These are phyloP conservation scores for Agrostemma githago DNA, from an alignment of 148 eudicot species.

Conservation along the genomic window DNA sequence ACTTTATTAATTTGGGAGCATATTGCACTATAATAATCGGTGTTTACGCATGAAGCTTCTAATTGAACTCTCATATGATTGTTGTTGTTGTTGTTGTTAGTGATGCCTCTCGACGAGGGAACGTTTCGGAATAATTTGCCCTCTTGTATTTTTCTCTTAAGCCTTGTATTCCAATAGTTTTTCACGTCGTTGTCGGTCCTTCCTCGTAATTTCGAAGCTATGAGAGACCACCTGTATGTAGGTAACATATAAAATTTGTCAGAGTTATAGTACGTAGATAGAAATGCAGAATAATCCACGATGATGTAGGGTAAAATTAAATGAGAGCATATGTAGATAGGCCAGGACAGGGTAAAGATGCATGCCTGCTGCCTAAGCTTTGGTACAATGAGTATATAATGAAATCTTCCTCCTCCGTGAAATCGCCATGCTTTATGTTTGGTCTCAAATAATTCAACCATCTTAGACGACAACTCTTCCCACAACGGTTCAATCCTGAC, in stretches of 20 bases:
- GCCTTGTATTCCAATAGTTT: conserved; percentile 50
- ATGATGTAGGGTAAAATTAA: too few relatives aligned
- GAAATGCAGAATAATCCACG: too few relatives aligned
- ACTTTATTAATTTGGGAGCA: too few relatives aligned
- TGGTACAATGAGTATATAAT: conserved; percentile 36
- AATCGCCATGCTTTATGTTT: conserved; percentile 48
- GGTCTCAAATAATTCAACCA: conserved; percentile 68
- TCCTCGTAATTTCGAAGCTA: conserved; percentile 39
- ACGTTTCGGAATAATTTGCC: background rate
- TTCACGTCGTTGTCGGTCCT: conserved; percentile 56
- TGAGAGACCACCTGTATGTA: conserved; percentile 43
- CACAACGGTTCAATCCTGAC: conserved; percentile 54
- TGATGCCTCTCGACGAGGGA: too few relatives aligned
- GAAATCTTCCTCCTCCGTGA: conserved; percentile 56
- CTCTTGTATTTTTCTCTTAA: conserved; percentile 34
- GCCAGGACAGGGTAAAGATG: too few relatives aligned
- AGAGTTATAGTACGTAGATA: too few relatives aligned
- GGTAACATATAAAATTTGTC: too few relatives aligned
- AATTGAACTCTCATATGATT: too few relatives aligned
- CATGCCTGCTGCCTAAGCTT: conserved; percentile 54
- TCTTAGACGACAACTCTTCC: conserved; percentile 66
- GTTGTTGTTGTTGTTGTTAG: background rate
- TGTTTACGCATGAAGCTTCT: background rate
- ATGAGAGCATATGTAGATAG: background rate
- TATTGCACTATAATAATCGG: background rate